Percentiles rank a stretch among this genome's conserved stretches.
Evolutionary conservation across 352 stramenopile species (phyloP).

Genomic region (Globisporangium nunn): DNA sequence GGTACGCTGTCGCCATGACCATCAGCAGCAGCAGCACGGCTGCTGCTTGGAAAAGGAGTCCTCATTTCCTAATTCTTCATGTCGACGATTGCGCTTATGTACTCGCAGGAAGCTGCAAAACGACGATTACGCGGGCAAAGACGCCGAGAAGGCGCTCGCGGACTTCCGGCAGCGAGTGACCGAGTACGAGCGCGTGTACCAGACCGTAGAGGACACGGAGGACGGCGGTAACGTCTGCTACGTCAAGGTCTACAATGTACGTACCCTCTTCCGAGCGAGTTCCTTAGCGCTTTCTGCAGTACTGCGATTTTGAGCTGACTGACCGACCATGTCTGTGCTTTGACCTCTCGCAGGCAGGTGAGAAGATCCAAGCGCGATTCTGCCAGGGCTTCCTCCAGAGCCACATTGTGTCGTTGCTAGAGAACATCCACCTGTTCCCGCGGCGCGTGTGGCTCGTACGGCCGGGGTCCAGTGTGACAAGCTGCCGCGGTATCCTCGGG

Average conservation of each 20-base stretch:
- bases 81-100: neutral
- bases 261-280: conserved; percentile 1
- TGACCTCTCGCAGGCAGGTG: conserved; percentile 36
- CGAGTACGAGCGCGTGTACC: conserved; percentile 92
- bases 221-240: conserved; percentile 81
- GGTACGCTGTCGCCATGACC: conserved; percentile 17
- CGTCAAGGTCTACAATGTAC: conserved; percentile 90
- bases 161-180: conserved; percentile 85
- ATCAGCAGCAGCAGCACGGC: no score
- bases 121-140: conserved; percentile 87
- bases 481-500: conserved; percentile 66
- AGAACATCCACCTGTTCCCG: conserved; percentile 90
- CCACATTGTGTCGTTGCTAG: conserved; percentile 80
- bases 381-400: conserved; percentile 84
- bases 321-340: neutral
- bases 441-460: conserved; percentile 89
- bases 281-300: neutral
- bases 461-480: conserved; percentile 76
- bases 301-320: neutral
- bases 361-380: conserved; percentile 87
- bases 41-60: neutral
- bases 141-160: conserved; percentile 75
- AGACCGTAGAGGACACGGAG: conserved; percentile 87
- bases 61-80: neutral
- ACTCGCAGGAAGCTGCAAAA: conserved; percentile 59